These are phyloP conservation scores for Colletotrichum tanaceti DNA, from an alignment of 2,329 filamentous ascomycete species.

Conservation along the genomic window DNA sequence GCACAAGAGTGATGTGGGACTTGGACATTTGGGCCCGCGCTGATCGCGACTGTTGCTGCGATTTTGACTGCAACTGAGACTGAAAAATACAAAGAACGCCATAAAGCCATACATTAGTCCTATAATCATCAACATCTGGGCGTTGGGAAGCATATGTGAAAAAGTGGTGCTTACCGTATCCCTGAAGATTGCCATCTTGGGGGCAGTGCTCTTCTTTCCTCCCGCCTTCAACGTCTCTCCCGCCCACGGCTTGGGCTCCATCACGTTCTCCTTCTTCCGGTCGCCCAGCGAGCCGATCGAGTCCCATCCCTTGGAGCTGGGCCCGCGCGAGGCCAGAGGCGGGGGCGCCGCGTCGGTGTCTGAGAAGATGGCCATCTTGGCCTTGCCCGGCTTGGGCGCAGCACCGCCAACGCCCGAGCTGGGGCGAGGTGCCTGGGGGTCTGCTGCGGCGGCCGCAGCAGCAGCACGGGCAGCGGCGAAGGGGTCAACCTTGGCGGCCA, in stretches of 20 bases:
- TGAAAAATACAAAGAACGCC: slow-evolving; percentile 66
- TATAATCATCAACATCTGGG: slow-evolving; percentile 87
- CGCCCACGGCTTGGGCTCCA: slow-evolving; percentile 89
- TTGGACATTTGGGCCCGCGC: slow-evolving; percentile 69
- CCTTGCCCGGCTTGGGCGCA: slow-evolving; percentile 73
- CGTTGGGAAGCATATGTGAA: slow-evolving; percentile 52
- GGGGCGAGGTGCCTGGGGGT: slow-evolving; percentile 74
- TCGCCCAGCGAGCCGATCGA: slow-evolving; percentile 88
- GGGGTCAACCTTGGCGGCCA: slow-evolving; percentile 87
- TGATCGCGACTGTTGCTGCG: slow-evolving; percentile 44
- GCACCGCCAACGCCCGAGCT: slow-evolving; percentile 60
- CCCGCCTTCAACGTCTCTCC: slow-evolving; percentile 91
- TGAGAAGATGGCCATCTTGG: slow-evolving; percentile 92
- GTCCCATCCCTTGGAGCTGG: slow-evolving; percentile 83
- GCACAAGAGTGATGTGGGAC: slow-evolving; percentile 74
- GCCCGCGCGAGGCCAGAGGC: slow-evolving; percentile 63
- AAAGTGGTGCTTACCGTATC: slow-evolving; percentile 81
- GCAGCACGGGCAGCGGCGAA: slow-evolving; percentile 71
- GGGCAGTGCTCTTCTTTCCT: slow-evolving; percentile 79
- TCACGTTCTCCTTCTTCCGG: slow-evolving; percentile 91
- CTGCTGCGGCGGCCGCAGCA: slow-evolving; percentile 60
- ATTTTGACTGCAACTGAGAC: slow-evolving; percentile 52
- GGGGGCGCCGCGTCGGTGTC: slow-evolving; percentile 75
- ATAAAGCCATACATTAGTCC: slow-evolving; percentile 82
- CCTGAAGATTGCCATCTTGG: slow-evolving; percentile 94